These are phyloP conservation scores for Tubosaeta sp. DNA, from an alignment of 768 basidiomycete genomes.

Conservation along the genomic window DNA sequence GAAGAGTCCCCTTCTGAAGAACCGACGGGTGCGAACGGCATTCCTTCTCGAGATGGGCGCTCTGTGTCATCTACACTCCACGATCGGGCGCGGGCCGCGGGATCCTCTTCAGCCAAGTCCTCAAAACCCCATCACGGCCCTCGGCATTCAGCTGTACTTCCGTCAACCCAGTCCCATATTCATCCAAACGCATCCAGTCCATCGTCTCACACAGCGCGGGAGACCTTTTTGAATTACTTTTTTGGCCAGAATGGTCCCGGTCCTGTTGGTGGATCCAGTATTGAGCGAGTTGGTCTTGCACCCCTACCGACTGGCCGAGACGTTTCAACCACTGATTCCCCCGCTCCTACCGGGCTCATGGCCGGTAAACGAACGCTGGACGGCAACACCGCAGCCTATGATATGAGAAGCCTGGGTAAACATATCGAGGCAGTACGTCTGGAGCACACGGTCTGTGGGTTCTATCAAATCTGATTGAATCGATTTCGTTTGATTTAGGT, in stretches of 20 bases:
- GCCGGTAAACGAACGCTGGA: slow-evolving; percentile 65
- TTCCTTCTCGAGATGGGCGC: slow-evolving; percentile 53
- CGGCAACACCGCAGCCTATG: slow-evolving; percentile 81
- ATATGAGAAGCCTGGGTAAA: slow-evolving; percentile 98
- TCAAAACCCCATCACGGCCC: slow-evolving; percentile 28
- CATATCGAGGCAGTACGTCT: slow-evolving; percentile 92
- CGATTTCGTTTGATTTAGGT: slow-evolving; percentile 33
- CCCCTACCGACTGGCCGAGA: slow-evolving; percentile 61
- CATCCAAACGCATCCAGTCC: slow-evolving; percentile 32
- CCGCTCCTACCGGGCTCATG: slow-evolving; percentile 58
- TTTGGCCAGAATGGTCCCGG: slow-evolving; percentile 90
- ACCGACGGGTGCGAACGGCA: slow-evolving; percentile 48
- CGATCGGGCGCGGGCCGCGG: slow-evolving; percentile 60
- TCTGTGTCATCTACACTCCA: slow-evolving; percentile 75
- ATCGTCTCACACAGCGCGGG: slow-evolving; percentile 61
- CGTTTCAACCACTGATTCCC: slow-evolving; percentile 49
- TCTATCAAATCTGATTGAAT: background rate
- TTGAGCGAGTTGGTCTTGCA: slow-evolving; percentile 33
- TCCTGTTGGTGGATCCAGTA: slow-evolving; percentile 54
- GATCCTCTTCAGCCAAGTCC: slow-evolving; percentile 30
- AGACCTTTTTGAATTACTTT: slow-evolving; percentile 96
- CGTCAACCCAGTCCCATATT: slow-evolving; percentile 31
- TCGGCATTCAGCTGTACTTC: slow-evolving; percentile 30
- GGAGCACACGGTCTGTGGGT: background rate
- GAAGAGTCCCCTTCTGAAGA: slow-evolving; percentile 64